A percentile compares a stretch with the other conserved stretches of the same genome.
Conservation (phyloP, 139 green algal genomes). For the Chlamydomonas asymmetrica region DNA sequence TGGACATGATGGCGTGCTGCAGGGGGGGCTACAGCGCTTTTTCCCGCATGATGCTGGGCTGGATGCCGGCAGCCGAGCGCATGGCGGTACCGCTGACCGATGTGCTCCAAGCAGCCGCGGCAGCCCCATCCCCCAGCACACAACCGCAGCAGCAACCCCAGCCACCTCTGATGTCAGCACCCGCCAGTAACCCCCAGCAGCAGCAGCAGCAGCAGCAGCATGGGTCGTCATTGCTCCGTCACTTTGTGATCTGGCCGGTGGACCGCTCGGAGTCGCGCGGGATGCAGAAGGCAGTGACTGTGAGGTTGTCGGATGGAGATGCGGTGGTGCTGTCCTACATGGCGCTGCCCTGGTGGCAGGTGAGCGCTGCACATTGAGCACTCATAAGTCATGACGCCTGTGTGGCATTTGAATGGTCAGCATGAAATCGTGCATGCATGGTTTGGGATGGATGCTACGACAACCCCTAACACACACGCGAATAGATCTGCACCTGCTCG, state of each 20-base stretch:
- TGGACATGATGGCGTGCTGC: conserved; percentile 65
- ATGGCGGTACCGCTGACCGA: background rate
- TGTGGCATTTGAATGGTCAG: no score
- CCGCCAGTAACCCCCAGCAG: background rate
- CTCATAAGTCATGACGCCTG: background rate
- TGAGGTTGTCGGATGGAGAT: conserved; percentile 32
- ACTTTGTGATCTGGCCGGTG: conserved; percentile 47
- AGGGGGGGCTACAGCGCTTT: conserved; percentile 42
- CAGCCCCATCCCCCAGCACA: background rate
- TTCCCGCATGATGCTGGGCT: conserved; percentile 20
- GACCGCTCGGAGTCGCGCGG: conserved; percentile 45
- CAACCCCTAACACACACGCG: no score
- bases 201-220: conserved; percentile 14
- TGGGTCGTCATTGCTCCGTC: no score
- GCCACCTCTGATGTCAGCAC: background rate
- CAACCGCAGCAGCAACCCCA: background rate
- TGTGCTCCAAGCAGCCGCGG: background rate
- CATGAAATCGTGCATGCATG: no score
- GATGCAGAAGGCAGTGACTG: conserved; percentile 39
- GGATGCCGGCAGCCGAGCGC: conserved; percentile 18
- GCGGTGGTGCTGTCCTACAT: conserved; percentile 48
- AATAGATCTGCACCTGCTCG: no score
- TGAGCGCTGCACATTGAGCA: background rate
- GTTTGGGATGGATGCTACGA: no score
- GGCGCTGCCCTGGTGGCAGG: conserved; percentile 22